phyloP scores from a whole-genome alignment of 2,329 filamentous ascomycete genomes.

The Sclerotinia subarctica region DNA sequence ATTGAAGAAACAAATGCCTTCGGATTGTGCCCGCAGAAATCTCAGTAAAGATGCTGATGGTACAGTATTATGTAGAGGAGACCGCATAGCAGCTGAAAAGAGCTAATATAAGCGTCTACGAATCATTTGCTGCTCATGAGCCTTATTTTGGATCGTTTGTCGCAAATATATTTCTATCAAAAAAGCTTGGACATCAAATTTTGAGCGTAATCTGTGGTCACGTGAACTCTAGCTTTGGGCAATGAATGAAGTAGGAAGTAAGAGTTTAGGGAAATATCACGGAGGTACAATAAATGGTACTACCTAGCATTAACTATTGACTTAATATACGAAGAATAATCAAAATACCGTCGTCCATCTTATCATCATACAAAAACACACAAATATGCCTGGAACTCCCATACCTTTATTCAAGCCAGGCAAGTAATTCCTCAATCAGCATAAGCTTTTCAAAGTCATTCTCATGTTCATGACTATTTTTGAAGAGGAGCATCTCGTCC shows the following conservation, averaged over 20 bases:
- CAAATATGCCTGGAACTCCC: no score
- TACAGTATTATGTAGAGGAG: conserved; percentile 36
- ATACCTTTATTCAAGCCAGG: not conserved
- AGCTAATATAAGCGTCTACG: conserved; percentile 21
- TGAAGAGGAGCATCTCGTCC: not conserved
- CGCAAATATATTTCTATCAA: conserved; percentile 17
- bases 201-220: not conserved
- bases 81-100: conserved; percentile 36
- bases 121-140: conserved; percentile 19
- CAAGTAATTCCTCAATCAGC: not conserved
- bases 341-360: not conserved
- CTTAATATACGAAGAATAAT: not conserved
- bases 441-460: conserved; percentile 4
- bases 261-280: no score
- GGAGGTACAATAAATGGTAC: no score
- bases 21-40: conserved; percentile 70
- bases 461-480: conserved; percentile 2
- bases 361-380: not conserved
- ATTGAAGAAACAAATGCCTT: conserved; percentile 52
- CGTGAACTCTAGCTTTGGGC: not conserved
- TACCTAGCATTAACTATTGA: not conserved
- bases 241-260: not conserved
- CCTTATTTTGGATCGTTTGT: conserved; percentile 1
- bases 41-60: conserved; percentile 61
- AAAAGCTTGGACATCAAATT: conserved; percentile 24